Conservation (phyloP, 345 rosid species). For the Rubroshorea leprosula region DNA sequence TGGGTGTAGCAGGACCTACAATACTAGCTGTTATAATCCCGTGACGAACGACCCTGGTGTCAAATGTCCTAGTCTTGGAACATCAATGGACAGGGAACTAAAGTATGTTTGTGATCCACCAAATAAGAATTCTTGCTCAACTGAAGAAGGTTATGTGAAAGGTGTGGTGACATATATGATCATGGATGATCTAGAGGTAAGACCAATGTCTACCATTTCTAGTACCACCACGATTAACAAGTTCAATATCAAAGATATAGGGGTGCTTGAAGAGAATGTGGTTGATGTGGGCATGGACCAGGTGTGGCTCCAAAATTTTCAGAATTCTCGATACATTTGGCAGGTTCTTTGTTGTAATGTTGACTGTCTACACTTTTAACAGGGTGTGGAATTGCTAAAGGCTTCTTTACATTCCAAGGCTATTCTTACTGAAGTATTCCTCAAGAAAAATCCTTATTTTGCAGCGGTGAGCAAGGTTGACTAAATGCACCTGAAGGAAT, state of each 20-base stretch:
- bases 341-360: neutral
- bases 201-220: slow-evolving; percentile 25
- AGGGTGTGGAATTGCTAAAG: slow-evolving; percentile 20
- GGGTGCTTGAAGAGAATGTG: slow-evolving; percentile 17
- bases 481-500: too few relatives aligned
- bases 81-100: neutral
- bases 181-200: slow-evolving; percentile 26
- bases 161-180: slow-evolving; percentile 27
- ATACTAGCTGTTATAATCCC: too few relatives aligned
- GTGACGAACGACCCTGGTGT: neutral
- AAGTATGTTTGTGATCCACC: neutral
- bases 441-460: neutral
- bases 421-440: slow-evolving; percentile 24
- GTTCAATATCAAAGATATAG: slow-evolving; percentile 17
- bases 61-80: neutral
- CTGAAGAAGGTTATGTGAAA: slow-evolving; percentile 27
- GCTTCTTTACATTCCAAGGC: slow-evolving; percentile 20
- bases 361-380: neutral
- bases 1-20: neutral
- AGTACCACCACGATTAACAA: slow-evolving; percentile 16
- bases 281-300: slow-evolving; percentile 16
- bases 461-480: too few relatives aligned
- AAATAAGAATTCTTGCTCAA: neutral
- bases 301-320: slow-evolving; percentile 8
- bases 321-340: neutral